Evolutionary conservation across 1,284 basidiomycete genomes (phyloP), one percentile per base, ranked within the genome.

Genomic region (Vanrija humicola): DNA sequence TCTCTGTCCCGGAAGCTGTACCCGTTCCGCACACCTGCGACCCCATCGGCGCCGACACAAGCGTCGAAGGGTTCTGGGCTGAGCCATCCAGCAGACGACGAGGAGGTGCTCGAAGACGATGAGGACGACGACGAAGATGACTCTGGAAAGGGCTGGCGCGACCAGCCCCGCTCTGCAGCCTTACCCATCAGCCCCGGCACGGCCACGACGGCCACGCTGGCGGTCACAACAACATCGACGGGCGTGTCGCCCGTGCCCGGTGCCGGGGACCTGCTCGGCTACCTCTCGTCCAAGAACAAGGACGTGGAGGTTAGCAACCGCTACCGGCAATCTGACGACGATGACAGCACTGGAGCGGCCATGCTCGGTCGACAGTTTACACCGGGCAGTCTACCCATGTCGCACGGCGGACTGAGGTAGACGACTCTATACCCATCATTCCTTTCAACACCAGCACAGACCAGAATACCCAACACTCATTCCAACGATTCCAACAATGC

Each of bases 391-490:
- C 12, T 43, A 9, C 42, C 42, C 14, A 19, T 14, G 21, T 18
- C 42, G 8, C 19, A 21, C 42, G 18, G 42, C 19, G 12, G 42
- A 6, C 12, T 21, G 21, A 14, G 19, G 19, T 43, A 42, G 19
- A 43, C 19, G 19, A 43, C 19, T n/a, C 6, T 21, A 19, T 42
- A 21, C 42, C 19, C 42, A 43, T 43, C 21, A 43, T 43, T 43
- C 40, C 8, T 43, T 19, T 18, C n/a, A n/a, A 12, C 19, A 23
- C 7, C 19, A 8, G n/a, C 19, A 23, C 10, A 9, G 19, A 43
- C 12, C 34, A 29, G 56, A 6, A 61, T 62, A 10, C 52, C 59
- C n/a, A 44, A 46, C 6, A 23, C 39, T 19, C 21, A 21, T 50
- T 50, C 18, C 6, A 39, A 38, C 18, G 39, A 19, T 16, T 7